Conservation (phyloP, 176 grass and related monocot species). For the Thinopyrum elongatum region DNA sequence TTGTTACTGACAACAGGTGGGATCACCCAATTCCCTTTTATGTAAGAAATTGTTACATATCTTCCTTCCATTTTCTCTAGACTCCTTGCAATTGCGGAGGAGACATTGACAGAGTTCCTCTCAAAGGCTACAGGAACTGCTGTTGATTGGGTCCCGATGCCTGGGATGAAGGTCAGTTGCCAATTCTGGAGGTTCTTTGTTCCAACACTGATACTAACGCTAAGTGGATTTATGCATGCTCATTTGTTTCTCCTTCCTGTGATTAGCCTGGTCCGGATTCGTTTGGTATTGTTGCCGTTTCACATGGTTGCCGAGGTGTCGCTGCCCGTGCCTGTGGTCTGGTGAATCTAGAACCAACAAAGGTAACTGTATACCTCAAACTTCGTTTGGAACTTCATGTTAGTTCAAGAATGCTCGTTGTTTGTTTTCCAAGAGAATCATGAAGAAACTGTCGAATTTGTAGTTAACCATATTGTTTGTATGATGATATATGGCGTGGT, state of each 20-base stretch:
- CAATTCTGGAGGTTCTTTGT: background rate
- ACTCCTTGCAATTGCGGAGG: conserved; percentile 89
- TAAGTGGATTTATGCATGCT: conserved; percentile 8
- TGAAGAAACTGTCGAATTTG: background rate
- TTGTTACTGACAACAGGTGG: background rate
- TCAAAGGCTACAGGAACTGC: conserved; percentile 99
- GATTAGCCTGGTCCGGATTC: conserved; percentile 99
- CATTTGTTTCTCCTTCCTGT: background rate
- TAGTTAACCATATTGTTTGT: background rate
- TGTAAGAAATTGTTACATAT: background rate
- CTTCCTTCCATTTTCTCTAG: conserved; percentile 26
- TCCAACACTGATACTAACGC: background rate
- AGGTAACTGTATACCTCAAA: conserved; percentile 43
- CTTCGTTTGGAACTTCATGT: background rate
- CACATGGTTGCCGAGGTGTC: conserved; percentile 87
- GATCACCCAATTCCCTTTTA: background rate
- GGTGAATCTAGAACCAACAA: conserved; percentile 94
- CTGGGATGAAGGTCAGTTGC: conserved; percentile 92
- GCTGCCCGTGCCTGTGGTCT: conserved; percentile 98
- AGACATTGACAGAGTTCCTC: conserved; percentile 97
- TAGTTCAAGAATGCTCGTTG: background rate
- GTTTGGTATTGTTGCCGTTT: conserved; percentile 95
- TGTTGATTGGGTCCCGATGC: conserved; percentile 99
- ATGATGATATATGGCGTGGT: background rate
- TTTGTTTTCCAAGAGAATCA: background rate